A percentile compares a stretch with the other conserved stretches of the same genome.
Conservation (phyloP, 768 basidiomycete genomes). For the Kwoniella sp. region DNA sequence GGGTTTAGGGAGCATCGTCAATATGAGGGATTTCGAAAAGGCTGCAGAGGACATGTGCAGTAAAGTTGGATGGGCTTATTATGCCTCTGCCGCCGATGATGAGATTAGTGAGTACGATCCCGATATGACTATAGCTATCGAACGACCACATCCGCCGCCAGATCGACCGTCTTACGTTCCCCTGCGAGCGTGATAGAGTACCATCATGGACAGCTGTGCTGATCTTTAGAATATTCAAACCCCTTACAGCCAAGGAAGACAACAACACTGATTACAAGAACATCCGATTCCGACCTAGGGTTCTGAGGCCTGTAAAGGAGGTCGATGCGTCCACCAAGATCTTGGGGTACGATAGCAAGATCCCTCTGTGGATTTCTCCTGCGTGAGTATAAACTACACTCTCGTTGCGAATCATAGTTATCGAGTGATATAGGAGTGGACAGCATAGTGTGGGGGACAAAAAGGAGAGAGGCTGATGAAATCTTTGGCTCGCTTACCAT, state of each 20-base stretch:
- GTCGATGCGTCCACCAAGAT: slow-evolving; percentile 58
- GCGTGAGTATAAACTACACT: too few relatives aligned
- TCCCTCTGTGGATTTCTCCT: slow-evolving; percentile 81
- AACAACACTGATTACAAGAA: slow-evolving; percentile 66
- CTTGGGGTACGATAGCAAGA: slow-evolving; percentile 65
- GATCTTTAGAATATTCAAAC: neutral
- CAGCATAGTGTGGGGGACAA: too few relatives aligned
- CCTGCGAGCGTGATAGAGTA: too few relatives aligned
- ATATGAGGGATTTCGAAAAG: slow-evolving; percentile 51
- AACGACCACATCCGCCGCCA: too few relatives aligned
- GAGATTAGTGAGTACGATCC: slow-evolving; percentile 48
- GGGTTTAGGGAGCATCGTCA: slow-evolving; percentile 43
- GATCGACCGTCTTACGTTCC: too few relatives aligned
- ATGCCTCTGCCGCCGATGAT: slow-evolving; percentile 50
- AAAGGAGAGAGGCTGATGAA: too few relatives aligned
- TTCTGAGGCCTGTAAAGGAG: slow-evolving; percentile 58
- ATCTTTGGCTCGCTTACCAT: too few relatives aligned
- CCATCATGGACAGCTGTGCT: neutral
- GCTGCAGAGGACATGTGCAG: slow-evolving; percentile 54
- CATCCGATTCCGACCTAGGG: slow-evolving; percentile 80
- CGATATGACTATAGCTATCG: neutral
- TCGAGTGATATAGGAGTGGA: too few relatives aligned
- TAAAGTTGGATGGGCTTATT: slow-evolving; percentile 56
- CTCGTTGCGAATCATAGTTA: too few relatives aligned
- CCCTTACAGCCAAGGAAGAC: slow-evolving; percentile 28